A percentile compares a stretch with the other conserved stretches of the same genome.
phyloP scores from a whole-genome alignment of 768 basidiomycete genomes.

The Suillus bovinus region DNA sequence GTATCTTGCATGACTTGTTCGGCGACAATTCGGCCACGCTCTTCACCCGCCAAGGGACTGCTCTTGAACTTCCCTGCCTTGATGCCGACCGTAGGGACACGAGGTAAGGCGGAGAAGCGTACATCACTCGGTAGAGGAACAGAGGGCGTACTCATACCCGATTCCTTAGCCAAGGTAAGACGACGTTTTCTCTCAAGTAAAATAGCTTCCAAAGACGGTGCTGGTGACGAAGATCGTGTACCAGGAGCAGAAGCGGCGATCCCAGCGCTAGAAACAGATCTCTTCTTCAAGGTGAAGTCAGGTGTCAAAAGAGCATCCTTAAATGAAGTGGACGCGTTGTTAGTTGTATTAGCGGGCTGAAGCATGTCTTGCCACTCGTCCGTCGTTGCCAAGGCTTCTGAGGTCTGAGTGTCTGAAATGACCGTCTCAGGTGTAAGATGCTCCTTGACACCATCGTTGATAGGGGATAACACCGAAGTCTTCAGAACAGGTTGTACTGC shows the following conservation, averaged over 20 bases:
- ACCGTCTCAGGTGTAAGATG: not conserved
- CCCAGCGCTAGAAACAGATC: conserved; percentile 16
- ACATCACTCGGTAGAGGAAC: conserved; percentile 15
- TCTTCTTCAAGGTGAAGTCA: conserved; percentile 17
- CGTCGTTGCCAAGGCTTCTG: not conserved
- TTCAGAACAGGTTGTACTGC: not conserved
- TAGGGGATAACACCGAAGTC: not conserved
- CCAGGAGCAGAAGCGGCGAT: conserved; percentile 13
- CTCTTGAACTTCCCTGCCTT: conserved; percentile 73
- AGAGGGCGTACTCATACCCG: conserved; percentile 14
- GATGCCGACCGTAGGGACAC: conserved; percentile 18
- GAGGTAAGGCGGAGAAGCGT: conserved; percentile 8
- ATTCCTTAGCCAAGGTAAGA: conserved; percentile 27
- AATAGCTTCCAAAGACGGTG: conserved; percentile 64
- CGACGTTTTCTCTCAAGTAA: conserved; percentile 67
- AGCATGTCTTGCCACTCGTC: conserved; percentile 9
- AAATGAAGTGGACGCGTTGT: conserved; percentile 8
- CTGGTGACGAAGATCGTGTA: conserved; percentile 46
- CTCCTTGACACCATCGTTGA: not conserved
- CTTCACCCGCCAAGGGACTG: conserved; percentile 57
- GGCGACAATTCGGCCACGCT: conserved; percentile 45
- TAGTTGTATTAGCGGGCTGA: not conserved
- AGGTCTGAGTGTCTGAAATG: not conserved
- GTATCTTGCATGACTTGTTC: conserved; percentile 45
- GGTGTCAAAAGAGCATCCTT: not conserved